phyloP scores from a whole-genome alignment of 352 stramenopile genomes.

The Pythium brachiatum region DNA sequence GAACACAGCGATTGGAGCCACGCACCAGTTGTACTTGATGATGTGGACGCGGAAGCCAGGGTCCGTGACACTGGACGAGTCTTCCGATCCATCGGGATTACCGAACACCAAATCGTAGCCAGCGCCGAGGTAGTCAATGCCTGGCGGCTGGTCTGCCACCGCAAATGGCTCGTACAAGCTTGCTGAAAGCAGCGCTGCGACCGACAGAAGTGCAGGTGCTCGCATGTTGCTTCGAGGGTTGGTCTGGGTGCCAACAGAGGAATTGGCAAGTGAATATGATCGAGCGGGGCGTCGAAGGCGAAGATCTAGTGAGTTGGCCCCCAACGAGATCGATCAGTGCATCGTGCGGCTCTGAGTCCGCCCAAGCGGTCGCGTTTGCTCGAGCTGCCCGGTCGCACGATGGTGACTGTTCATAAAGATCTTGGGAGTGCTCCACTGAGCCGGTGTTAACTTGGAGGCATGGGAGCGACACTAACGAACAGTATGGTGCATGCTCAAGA shows the following conservation, averaged over 20 bases:
- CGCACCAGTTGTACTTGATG: conserved; percentile 31
- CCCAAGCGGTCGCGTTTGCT: neutral
- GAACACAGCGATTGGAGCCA: neutral
- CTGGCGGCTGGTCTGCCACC: conserved; percentile 19
- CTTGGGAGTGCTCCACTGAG: neutral
- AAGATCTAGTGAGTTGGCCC: no score
- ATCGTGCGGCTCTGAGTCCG: neutral
- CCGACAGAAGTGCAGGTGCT: neutral
- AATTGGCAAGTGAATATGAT: no score
- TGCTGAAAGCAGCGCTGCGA: neutral
- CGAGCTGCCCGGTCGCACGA: neutral
- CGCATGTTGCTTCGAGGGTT: neutral
- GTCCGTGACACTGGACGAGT: conserved; percentile 26
- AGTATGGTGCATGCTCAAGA: no score
- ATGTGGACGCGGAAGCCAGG: conserved; percentile 26
- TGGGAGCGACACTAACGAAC: no score
- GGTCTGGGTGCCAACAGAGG: no score
- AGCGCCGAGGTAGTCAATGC: conserved; percentile 30
- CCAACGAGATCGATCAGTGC: no score
- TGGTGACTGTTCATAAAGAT: neutral
- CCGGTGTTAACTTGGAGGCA: no score
- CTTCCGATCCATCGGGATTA: conserved; percentile 26
- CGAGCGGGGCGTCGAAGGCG: no score
- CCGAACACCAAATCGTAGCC: conserved; percentile 33
- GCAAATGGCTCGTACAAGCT: neutral